These are phyloP conservation scores for Lactifluus echinatus DNA, from an alignment of 768 basidiomycete species.

Conservation along the genomic window DNA sequence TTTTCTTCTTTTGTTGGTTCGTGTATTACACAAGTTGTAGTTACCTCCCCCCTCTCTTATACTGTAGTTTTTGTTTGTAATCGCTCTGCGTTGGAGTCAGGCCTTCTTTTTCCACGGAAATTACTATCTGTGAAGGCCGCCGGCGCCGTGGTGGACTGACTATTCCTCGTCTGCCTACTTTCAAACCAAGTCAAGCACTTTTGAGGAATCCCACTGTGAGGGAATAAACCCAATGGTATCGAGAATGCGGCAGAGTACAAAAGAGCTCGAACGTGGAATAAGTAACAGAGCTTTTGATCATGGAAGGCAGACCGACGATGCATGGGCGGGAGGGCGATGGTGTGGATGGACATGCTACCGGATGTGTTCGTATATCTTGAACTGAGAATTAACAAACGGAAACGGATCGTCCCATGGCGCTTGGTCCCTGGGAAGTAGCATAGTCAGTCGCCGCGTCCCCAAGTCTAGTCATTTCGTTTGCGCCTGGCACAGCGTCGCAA, in stretches of 20 bases:
- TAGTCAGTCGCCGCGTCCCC: too few relatives aligned
- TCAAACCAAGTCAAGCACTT: neutral
- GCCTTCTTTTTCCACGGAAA: neutral
- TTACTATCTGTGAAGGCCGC: neutral
- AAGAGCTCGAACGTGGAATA: too few relatives aligned
- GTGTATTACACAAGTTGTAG: slow-evolving; percentile 11
- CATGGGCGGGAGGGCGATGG: too few relatives aligned
- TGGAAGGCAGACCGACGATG: too few relatives aligned
- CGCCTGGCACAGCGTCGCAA: too few relatives aligned
- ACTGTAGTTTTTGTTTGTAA: slow-evolving; percentile 1
- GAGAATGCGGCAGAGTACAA: neutral
- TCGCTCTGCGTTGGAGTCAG: neutral
- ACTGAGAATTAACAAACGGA: slow-evolving; percentile 18
- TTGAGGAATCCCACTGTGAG: too few relatives aligned
- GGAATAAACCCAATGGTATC: neutral
- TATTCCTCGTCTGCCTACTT: too few relatives aligned
- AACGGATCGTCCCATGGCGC: slow-evolving; percentile 22
- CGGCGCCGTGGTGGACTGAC: too few relatives aligned
- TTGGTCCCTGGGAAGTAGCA: slow-evolving; percentile 19
- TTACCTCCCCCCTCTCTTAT: neutral
- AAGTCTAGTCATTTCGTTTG: too few relatives aligned
- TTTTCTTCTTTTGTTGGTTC: neutral
- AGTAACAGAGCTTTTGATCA: neutral
- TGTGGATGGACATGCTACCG: slow-evolving; percentile 7
- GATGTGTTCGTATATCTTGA: slow-evolving; percentile 21